Conservation (phyloP, 1,284 basidiomycete species). For the Pholiota adiposa region DNA sequence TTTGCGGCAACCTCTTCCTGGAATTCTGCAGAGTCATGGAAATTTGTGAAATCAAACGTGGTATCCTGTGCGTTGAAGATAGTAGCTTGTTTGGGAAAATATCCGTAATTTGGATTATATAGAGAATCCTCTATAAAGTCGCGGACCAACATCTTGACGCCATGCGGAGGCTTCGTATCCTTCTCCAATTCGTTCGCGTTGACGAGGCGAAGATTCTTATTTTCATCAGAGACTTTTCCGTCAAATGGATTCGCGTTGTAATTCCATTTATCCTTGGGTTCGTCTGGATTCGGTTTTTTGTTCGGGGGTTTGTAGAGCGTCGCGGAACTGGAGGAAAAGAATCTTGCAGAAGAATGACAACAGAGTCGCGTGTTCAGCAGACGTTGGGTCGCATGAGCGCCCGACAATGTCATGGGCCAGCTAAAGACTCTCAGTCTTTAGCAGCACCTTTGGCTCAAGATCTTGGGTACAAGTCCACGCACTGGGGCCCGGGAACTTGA, state of each 20-base stretch:
- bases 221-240: conserved; percentile 48
- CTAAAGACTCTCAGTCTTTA: conserved; percentile 18
- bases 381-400: conserved; percentile 33
- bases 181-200: conserved; percentile 75
- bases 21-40: conserved; percentile 79
- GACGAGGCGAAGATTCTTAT: conserved; percentile 65
- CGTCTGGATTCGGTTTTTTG: conserved; percentile 25
- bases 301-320: conserved; percentile 20
- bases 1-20: conserved; percentile 79
- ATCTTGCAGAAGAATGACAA: conserved; percentile 21
- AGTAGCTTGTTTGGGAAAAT: conserved; percentile 91
- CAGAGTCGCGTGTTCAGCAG: conserved; percentile 26
- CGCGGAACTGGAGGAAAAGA: conserved; percentile 27
- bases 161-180: conserved; percentile 68
- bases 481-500: too few relatives aligned
- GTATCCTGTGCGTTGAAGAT: conserved; percentile 79
- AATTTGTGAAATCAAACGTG: conserved; percentile 70
- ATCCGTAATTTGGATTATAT: conserved; percentile 98
- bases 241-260: conserved; percentile 65
- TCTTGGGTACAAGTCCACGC: too few relatives aligned
- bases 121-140: conserved; percentile 98
- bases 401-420: conserved; percentile 37
- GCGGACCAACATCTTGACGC: conserved; percentile 92
- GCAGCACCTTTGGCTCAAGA: neutral
- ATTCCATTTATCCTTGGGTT: conserved; percentile 64